A percentile compares a stretch with the other conserved stretches of the same genome.
phyloP scores from a whole-genome alignment of 1,284 basidiomycete genomes.

The Boletus sp. region DNA sequence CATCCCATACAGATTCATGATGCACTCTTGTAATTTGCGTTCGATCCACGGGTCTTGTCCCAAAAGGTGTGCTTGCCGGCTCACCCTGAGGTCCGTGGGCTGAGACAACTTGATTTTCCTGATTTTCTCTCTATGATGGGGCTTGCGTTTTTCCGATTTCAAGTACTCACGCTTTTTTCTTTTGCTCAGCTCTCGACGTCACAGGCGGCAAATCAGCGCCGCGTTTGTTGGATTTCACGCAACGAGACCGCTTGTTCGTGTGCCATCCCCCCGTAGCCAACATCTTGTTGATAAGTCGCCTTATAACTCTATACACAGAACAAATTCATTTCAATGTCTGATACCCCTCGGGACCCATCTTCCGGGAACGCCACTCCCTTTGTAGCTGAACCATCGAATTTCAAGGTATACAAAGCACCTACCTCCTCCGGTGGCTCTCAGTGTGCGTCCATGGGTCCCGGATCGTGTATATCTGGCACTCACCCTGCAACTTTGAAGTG shows the following conservation, averaged over 20 bases:
- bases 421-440: constrained; percentile 12
- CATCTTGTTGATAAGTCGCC: constrained; percentile 17
- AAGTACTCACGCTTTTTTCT: constrained; percentile 13
- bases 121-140: constrained; percentile 28
- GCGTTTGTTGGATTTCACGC: constrained; percentile 7
- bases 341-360: constrained; percentile 16
- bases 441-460: constrained; percentile 25
- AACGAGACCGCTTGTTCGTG: constrained; percentile 14
- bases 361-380: neutral
- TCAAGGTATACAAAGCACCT: constrained; percentile 49
- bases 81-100: constrained; percentile 57
- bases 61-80: constrained; percentile 74
- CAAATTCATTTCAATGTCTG: constrained; percentile 25
- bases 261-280: constrained; percentile 12
- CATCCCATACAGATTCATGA: constrained; percentile 36
- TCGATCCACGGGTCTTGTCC: constrained; percentile 55
- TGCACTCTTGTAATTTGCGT: constrained; percentile 80
- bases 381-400: constrained; percentile 24
- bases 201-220: neutral
- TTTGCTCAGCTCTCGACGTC: neutral
- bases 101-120: constrained; percentile 63
- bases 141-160: constrained; percentile 4
- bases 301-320: constrained; percentile 16
- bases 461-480: constrained; percentile 8
- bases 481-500: constrained; percentile 20